These are phyloP conservation scores for Penicillium sp. DNA, from an alignment of 2,329 filamentous ascomycete genomes.

Conservation along the genomic window DNA sequence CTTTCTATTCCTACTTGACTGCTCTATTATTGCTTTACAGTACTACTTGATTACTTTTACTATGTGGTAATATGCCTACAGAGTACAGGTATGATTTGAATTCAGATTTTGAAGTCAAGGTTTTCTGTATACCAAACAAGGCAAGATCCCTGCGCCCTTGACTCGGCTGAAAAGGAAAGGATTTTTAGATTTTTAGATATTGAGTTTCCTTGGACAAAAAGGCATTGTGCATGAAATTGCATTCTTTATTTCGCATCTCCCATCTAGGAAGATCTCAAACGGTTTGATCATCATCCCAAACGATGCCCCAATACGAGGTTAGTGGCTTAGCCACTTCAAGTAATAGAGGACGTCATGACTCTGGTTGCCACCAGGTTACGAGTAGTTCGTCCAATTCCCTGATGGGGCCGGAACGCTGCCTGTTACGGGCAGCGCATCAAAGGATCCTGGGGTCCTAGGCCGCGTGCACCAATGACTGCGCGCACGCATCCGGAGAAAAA, in stretches of 20 bases:
- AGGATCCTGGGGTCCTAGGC: conserved; percentile 22
- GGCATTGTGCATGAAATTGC: not conserved
- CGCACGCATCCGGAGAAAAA: conserved; percentile 25
- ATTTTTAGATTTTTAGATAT: not conserved
- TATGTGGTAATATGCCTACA: not conserved
- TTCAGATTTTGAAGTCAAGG: no score
- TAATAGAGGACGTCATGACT: conserved; percentile 24
- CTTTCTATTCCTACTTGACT: not conserved
- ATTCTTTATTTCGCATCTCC: not conserved
- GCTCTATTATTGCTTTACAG: not conserved
- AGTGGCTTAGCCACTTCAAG: not conserved
- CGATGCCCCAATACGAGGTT: not conserved
- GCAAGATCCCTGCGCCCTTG: conserved; percentile 16
- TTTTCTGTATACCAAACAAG: not conserved
- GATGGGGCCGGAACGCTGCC: conserved; percentile 13
- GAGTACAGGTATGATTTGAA: no score
- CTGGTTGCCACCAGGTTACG: conserved; percentile 16
- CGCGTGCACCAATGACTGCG: conserved; percentile 19
- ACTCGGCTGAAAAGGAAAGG: conserved; percentile 9
- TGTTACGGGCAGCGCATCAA: not conserved
- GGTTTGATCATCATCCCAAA: not conserved
- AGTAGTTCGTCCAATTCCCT: conserved; percentile 16
- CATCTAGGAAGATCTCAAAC: not conserved
- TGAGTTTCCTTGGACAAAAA: not conserved
- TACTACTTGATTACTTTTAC: not conserved